Percentiles rank a stretch among this genome's conserved stretches.
Conservation (phyloP, 192 early-diverging fungal genomes). For the Rhizophagus sp. region DNA sequence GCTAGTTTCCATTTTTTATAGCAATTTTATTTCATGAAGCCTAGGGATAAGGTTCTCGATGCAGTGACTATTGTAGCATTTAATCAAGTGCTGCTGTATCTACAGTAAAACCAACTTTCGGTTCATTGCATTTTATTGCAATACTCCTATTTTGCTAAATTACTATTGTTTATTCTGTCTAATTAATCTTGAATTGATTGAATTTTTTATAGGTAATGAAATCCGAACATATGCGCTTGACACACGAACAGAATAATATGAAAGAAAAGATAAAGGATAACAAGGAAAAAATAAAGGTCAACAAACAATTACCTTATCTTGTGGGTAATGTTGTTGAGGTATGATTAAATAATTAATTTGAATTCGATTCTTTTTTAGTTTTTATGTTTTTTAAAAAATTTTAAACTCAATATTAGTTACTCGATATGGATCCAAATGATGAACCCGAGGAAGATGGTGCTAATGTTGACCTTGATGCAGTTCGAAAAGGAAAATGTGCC, state of each 20-base stretch:
- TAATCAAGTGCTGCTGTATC: not conserved
- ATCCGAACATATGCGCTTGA: slow-evolving; percentile 84
- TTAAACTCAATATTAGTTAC: slow-evolving; percentile 50
- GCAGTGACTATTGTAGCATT: too few relatives aligned
- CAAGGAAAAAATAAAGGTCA: slow-evolving; percentile 97
- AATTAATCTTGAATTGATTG: too few relatives aligned
- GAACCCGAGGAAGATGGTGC: slow-evolving; percentile 95
- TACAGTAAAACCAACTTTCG: too few relatives aligned
- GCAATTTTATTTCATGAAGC: not conserved
- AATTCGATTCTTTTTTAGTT: slow-evolving; percentile 28
- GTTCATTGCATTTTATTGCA: too few relatives aligned
- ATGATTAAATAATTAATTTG: slow-evolving; percentile 12
- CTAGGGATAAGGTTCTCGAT: too few relatives aligned
- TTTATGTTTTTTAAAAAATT: not conserved
- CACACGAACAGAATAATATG: slow-evolving; percentile 86
- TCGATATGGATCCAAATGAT: slow-evolving; percentile 88
- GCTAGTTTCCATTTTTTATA: slow-evolving; percentile 40
- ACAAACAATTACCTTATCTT: slow-evolving; percentile 96
- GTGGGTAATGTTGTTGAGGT: slow-evolving; percentile 97
- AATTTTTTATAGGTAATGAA: slow-evolving; percentile 70
- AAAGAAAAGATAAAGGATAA: slow-evolving; percentile 96
- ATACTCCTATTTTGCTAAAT: too few relatives aligned
- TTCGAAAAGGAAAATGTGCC: slow-evolving; percentile 94
- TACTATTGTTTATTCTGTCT: not conserved
- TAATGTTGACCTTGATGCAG: slow-evolving; percentile 89